phyloP scores from a whole-genome alignment of 495 filamentous ascomycete genomes.

The Aspergillus olivimuriae region DNA sequence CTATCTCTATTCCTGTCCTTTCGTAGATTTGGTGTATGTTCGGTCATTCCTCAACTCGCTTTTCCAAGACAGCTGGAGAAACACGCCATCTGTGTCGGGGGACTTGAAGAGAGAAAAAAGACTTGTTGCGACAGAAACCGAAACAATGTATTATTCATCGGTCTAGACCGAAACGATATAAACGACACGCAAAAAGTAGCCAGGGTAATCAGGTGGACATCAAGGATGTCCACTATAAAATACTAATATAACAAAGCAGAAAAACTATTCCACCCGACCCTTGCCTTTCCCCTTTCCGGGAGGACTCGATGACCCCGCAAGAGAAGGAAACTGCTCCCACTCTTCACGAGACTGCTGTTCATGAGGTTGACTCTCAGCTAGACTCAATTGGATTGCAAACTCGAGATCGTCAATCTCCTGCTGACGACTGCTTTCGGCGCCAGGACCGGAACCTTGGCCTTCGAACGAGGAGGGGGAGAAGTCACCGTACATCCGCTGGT shows the following conservation, averaged over 20 bases:
- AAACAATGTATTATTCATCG: too few species aligned
- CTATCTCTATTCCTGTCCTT: too few species aligned
- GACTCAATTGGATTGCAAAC: constrained; percentile 75
- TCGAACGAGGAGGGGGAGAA: constrained; percentile 19
- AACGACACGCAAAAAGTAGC: too few species aligned
- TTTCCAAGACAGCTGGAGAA: too few species aligned
- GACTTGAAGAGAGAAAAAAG: too few species aligned
- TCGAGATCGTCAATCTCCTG: constrained; percentile 71
- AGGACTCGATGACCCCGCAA: constrained; percentile 41
- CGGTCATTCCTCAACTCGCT: too few species aligned
- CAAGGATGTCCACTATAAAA: too few species aligned
- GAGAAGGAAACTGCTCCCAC: constrained; percentile 57
- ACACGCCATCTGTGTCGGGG: too few species aligned
- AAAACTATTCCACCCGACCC: constrained; percentile 33
- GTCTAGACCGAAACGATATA: too few species aligned
- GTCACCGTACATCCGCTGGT: constrained; percentile 8
- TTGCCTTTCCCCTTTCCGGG: constrained; percentile 30
- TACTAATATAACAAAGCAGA: constrained; percentile 2
- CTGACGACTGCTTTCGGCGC: constrained; percentile 32
- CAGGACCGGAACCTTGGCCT: constrained; percentile 8
- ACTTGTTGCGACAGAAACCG: too few species aligned
- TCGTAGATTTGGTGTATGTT: too few species aligned
- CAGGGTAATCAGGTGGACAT: too few species aligned
- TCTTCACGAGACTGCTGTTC: constrained; percentile 13
- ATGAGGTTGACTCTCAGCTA: constrained; percentile 56